phyloP scores from a whole-genome alignment of 139 green algal species.

The Trebouxia sp. region DNA sequence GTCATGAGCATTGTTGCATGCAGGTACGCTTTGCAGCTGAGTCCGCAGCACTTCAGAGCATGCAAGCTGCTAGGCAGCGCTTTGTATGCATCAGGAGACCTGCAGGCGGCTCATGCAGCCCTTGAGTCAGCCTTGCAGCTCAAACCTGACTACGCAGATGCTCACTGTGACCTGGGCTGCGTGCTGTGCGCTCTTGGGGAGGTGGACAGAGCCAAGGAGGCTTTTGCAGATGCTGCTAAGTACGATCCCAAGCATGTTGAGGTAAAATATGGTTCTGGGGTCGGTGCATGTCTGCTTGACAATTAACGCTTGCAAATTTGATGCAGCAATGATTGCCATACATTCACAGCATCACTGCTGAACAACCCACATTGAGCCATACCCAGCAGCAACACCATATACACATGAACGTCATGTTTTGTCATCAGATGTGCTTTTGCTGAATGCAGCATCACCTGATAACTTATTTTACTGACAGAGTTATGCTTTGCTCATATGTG shows the following conservation, averaged over 20 bases:
- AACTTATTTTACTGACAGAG: no score
- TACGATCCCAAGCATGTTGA: constrained; percentile 49
- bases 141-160: constrained; percentile 61
- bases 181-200: constrained; percentile 55
- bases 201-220: constrained; percentile 42
- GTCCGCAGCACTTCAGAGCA: constrained; percentile 57
- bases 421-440: no score
- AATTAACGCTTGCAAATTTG: no score
- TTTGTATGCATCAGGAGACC: constrained; percentile 62
- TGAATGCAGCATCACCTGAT: no score
- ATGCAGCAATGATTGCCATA: no score
- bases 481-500: neutral
- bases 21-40: constrained; percentile 53
- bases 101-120: constrained; percentile 52
- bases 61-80: constrained; percentile 71
- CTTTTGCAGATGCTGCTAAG: constrained; percentile 49
- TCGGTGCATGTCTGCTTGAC: neutral
- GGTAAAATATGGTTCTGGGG: constrained; percentile 18
- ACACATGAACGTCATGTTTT: no score
- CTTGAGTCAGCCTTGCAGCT: constrained; percentile 61
- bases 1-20: no score
- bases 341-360: no score
- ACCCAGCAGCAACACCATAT: no score
- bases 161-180: constrained; percentile 69
- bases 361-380: no score